Evolutionary conservation across 371 early-diverging fungal species (phyloP), one percentile per base, ranked within the genome.

Genomic region (Funneliformis caledonium): DNA sequence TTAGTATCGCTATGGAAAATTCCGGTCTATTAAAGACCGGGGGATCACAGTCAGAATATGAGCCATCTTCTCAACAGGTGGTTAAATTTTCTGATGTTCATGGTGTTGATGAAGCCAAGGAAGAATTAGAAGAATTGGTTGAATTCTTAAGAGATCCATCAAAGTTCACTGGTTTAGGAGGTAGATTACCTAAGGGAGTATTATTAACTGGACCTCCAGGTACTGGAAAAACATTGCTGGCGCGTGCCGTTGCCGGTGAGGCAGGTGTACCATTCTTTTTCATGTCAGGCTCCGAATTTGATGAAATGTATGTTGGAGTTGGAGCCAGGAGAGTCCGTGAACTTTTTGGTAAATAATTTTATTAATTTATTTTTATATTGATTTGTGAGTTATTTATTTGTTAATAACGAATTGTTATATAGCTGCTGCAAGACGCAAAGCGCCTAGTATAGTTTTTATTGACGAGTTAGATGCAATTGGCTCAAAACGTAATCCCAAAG

Each of bases 381-480:
- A 5, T 67, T 59, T 11, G 60, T n/a, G 33, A 31, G 12, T 50
- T 19, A 14, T 62, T 77, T 4, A 1, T 72, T 56, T 43, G 12
- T 67, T 33, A 37, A 12, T 26, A 14, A 14, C 14, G 31, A 12
- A 67, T 16, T 7, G 22, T 47, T 19, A 62, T 43, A 72, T 92
- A 93, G 94, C 98, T 47, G 96, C 96, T 37, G 99, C 99, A 4
- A 94, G 97, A 82, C 90, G 94, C 50, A 92, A 95, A 72, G 94
- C 97, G 19, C 99, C 99, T 6, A 96, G 97, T 84, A 99, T 99
- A 81, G 95, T 99, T 16, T 99, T 99, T 87, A 99, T 99, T 84
- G 99, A 99, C 86, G 99, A 97, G 88, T 90, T 98, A 77, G 99
- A 98, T 87, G 98, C 99, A 2, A 98, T 99, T 82, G 99, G 99